Evolutionary conservation across 176 grass and related monocot species (phyloP).

Genomic region (Triticum urartu): DNA sequence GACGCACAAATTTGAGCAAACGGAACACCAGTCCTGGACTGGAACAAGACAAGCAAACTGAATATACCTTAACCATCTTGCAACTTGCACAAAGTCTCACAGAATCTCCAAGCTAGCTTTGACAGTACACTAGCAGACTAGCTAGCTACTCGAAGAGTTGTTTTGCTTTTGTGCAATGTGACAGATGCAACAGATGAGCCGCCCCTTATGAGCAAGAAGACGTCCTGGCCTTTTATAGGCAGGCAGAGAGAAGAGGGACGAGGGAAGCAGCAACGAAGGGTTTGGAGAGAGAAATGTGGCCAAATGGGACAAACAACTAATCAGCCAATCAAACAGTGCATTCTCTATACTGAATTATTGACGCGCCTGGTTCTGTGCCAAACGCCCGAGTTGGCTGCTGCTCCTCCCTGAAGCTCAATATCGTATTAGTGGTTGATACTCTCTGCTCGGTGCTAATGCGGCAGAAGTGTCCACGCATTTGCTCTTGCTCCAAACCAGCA

Average conservation of each 20-base stretch:
- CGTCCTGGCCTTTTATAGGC: conserved; percentile 36
- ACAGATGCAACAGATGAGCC: background rate
- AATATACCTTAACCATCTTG: conserved; percentile 49
- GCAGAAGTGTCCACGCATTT: conserved; percentile 34
- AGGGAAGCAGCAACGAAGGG: conserved; percentile 36
- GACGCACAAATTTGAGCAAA: background rate
- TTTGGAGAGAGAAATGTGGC: background rate
- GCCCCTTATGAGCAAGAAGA: background rate
- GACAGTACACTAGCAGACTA: background rate
- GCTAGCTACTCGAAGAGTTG: background rate
- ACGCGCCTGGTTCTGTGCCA: no score
- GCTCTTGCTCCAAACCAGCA: background rate
- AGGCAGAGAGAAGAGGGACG: background rate
- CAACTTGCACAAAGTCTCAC: background rate
- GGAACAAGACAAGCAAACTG: no score
- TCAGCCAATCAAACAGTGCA: conserved; percentile 11
- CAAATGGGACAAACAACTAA: conserved; percentile 24
- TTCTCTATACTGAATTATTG: conserved; percentile 12
- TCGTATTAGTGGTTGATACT: conserved; percentile 26
- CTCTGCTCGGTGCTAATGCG: conserved; percentile 30
- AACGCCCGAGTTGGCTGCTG: no score
- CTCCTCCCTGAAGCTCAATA: conserved; percentile 9
- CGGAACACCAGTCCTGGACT: background rate
- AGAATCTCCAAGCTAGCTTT: background rate
- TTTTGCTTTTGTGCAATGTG: background rate